A percentile compares a stretch with the other conserved stretches of the same genome.
These are phyloP conservation scores for Suaeda aralocaspica DNA, from an alignment of 148 eudicot genomes.

Conservation along the genomic window DNA sequence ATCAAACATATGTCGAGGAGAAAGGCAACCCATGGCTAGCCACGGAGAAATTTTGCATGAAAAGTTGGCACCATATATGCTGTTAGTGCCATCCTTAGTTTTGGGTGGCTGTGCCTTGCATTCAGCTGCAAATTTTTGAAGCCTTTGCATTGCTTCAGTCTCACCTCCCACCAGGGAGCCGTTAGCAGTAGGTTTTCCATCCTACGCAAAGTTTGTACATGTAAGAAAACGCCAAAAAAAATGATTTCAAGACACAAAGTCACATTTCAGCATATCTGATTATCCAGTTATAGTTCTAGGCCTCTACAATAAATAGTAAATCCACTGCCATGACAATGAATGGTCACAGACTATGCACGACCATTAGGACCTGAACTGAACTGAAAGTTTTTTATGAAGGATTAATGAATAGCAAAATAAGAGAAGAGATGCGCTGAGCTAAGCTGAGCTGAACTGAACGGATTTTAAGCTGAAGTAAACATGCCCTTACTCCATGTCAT, in stretches of 20 bases:
- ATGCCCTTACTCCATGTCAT: too few relatives aligned
- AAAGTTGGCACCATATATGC: constrained; percentile 92
- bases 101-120: constrained; percentile 77
- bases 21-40: constrained; percentile 94
- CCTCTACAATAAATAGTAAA: not conserved
- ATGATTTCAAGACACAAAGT: not conserved
- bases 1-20: constrained; percentile 92
- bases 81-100: constrained; percentile 58
- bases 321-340: too few relatives aligned
- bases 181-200: constrained; percentile 62
- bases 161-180: constrained; percentile 89
- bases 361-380: too few relatives aligned
- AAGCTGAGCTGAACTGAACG: too few relatives aligned
- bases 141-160: constrained; percentile 89
- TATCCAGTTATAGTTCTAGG: not conserved
- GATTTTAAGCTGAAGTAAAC: too few relatives aligned
- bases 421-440: too few relatives aligned
- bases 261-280: not conserved
- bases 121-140: constrained; percentile 76
- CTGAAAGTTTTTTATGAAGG: too few relatives aligned
- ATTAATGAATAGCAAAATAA: too few relatives aligned
- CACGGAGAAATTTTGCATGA: constrained; percentile 98
- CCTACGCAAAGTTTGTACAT: constrained; percentile 32
- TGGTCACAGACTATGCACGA: too few relatives aligned
- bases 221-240: not conserved